A percentile compares a stretch with the other conserved stretches of the same genome.
phyloP scores from a whole-genome alignment of 768 basidiomycete species.

The Chlorophyllum brunneum region DNA sequence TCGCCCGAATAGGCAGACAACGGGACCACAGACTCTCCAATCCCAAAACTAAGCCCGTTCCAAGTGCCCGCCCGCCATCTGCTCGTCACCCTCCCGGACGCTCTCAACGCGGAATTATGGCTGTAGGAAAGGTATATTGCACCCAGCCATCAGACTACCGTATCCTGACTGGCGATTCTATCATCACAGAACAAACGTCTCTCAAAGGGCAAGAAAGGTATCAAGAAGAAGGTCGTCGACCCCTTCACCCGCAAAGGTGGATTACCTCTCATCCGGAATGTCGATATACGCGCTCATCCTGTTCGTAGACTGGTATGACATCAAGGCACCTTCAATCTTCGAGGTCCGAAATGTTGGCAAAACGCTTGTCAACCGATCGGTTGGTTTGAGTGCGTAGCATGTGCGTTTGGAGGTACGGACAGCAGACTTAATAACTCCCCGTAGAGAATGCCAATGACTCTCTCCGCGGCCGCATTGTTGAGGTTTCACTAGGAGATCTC shows the following conservation, averaged over 20 bases:
- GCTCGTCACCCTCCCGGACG: conserved; percentile 37
- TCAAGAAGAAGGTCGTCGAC: conserved; percentile 99
- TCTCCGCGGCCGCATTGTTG: conserved; percentile 93
- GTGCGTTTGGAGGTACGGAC: neutral
- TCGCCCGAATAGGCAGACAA: conserved; percentile 23
- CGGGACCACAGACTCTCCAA: conserved; percentile 24
- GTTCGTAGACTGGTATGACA: conserved; percentile 91
- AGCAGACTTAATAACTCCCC: conserved; percentile 4
- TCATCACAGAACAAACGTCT: conserved; percentile 86
- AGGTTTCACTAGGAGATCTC: conserved; percentile 94
- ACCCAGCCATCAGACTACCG: neutral
- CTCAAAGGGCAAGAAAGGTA: conserved; percentile 97
- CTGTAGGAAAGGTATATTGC: conserved; percentile 78
- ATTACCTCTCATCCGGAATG: conserved; percentile 6
- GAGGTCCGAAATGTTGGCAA: conserved; percentile 96
- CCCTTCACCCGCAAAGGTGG: conserved; percentile 98
- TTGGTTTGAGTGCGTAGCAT: conserved; percentile 84
- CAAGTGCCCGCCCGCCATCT: conserved; percentile 28
- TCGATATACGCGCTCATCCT: conserved; percentile 3
- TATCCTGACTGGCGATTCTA: conserved; percentile 11
- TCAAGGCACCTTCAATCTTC: conserved; percentile 98
- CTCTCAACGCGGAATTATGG: conserved; percentile 52
- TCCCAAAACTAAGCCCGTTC: conserved; percentile 42
- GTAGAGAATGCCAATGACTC: conserved; percentile 98
- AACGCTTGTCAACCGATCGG: conserved; percentile 96